phyloP scores from a whole-genome alignment of 2,329 filamentous ascomycete genomes.

The Pseudogymnoascus verrucosus region DNA sequence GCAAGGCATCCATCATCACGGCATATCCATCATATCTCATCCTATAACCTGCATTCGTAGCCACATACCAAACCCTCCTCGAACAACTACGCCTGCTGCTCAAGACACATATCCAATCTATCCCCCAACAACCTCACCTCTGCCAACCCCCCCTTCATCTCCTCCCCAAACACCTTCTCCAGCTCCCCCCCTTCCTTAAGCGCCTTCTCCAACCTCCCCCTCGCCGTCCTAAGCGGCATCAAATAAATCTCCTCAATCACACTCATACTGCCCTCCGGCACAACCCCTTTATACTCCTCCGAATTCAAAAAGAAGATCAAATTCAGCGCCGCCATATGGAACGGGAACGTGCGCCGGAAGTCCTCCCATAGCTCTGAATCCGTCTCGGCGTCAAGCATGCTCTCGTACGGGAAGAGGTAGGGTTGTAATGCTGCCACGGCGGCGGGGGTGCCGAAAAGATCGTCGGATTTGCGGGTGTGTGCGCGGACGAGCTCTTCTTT shows the following conservation, averaged over 20 bases:
- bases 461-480: constrained; percentile 25
- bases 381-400: constrained; percentile 37
- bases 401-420: constrained; percentile 50
- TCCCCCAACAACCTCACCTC: constrained; percentile 33
- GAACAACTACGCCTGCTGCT: neutral
- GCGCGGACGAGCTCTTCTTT: constrained; percentile 50
- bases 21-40: constrained; percentile 1
- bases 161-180: neutral
- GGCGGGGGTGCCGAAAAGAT: constrained; percentile 43
- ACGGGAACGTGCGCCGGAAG: constrained; percentile 42
- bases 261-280: constrained; percentile 48
- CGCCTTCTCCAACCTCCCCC: constrained; percentile 27
- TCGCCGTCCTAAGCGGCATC: constrained; percentile 41
- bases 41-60: neutral
- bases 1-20: neutral
- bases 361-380: constrained; percentile 41
- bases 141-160: constrained; percentile 25
- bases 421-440: constrained; percentile 55
- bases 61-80: neutral
- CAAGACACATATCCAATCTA: constrained; percentile 15
- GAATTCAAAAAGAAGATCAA: constrained; percentile 47
- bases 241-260: constrained; percentile 52
- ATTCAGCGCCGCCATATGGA: constrained; percentile 53
- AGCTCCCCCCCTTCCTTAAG: constrained; percentile 2
- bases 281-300: constrained; percentile 37